A percentile compares a stretch with the other conserved stretches of the same genome.
Evolutionary conservation across 139 green algal genomes (phyloP).

Genomic region (Medakamo hakoo): DNA sequence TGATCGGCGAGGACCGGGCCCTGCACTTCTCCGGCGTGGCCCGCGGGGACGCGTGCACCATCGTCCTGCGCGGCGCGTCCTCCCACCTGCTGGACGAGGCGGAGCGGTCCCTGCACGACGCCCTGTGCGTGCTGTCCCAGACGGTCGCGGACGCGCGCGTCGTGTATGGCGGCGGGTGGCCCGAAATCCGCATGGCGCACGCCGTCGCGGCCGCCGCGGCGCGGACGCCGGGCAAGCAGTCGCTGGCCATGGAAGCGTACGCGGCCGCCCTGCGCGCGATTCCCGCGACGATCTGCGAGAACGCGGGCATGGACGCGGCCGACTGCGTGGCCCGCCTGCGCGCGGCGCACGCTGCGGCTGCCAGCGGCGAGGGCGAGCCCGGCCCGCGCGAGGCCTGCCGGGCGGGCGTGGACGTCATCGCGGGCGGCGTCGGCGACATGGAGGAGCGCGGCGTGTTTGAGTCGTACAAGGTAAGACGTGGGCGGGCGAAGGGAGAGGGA

Average conservation of each 20-base stretch:
- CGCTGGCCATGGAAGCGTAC: constrained; percentile 86
- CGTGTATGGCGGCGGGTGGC: constrained; percentile 80
- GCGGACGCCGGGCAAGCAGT: constrained; percentile 79
- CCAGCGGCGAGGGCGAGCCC: background rate
- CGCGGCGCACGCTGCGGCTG: constrained; percentile 46
- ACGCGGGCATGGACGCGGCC: constrained; percentile 66
- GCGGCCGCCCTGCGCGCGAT: constrained; percentile 74
- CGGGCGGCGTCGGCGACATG: constrained; percentile 49
- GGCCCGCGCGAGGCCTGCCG: constrained; percentile 21
- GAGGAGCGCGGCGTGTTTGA: constrained; percentile 61
- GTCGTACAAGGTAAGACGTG: too few species aligned
- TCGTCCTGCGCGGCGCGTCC: constrained; percentile 83
- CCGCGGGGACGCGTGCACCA: constrained; percentile 90
- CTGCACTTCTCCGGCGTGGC: constrained; percentile 89
- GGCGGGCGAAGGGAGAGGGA: too few species aligned
- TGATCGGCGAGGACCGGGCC: constrained; percentile 86
- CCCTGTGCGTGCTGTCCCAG: constrained; percentile 88
- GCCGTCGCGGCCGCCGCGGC: constrained; percentile 72
- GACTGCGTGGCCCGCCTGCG: constrained; percentile 78
- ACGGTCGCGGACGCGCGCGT: constrained; percentile 72
- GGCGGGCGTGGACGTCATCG: constrained; percentile 67
- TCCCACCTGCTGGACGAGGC: constrained; percentile 94
- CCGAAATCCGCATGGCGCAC: constrained; percentile 74
- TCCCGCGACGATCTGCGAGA: constrained; percentile 90
- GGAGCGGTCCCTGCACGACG: constrained; percentile 92